Conservation (phyloP, 345 rosid genomes). For the Litchi chinensis region DNA sequence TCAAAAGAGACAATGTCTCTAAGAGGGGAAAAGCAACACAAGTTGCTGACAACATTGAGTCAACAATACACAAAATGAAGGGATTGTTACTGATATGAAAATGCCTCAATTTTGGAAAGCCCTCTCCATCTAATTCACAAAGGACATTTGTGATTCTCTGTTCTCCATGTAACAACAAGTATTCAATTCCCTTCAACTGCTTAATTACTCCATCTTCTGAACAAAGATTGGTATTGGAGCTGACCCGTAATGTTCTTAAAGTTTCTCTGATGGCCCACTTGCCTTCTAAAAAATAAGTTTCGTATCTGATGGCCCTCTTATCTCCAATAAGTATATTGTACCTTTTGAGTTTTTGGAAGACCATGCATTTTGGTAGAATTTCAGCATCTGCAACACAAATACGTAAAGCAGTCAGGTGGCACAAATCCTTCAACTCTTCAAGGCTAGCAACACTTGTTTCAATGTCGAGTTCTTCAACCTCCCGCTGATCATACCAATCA, state of each 20-base stretch:
- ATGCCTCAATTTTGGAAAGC: conserved; percentile 15
- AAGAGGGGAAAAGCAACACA: not conserved
- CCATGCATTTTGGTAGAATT: too few relatives aligned
- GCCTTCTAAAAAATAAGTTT: too few relatives aligned
- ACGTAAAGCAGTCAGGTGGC: too few relatives aligned
- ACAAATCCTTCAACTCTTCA: too few relatives aligned
- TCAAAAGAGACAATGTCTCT: not conserved
- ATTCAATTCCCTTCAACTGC: not conserved
- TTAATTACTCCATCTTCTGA: not conserved
- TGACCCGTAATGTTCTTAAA: too few relatives aligned
- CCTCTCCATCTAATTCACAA: not conserved
- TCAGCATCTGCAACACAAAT: too few relatives aligned
- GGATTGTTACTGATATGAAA: not conserved
- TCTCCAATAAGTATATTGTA: too few relatives aligned
- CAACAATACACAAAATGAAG: not conserved
- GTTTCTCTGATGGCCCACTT: too few relatives aligned
- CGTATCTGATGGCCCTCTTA: too few relatives aligned
- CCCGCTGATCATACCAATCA: not conserved
- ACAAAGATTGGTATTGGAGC: too few relatives aligned
- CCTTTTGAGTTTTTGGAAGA: too few relatives aligned
- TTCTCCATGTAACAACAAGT: not conserved
- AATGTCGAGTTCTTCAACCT: too few relatives aligned
- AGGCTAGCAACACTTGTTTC: not conserved
- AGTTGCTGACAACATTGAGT: not conserved
- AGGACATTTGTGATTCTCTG: not conserved